Conservation (phyloP, 208 protist genomes). For the Acanthamoeba rhysodes region DNA sequence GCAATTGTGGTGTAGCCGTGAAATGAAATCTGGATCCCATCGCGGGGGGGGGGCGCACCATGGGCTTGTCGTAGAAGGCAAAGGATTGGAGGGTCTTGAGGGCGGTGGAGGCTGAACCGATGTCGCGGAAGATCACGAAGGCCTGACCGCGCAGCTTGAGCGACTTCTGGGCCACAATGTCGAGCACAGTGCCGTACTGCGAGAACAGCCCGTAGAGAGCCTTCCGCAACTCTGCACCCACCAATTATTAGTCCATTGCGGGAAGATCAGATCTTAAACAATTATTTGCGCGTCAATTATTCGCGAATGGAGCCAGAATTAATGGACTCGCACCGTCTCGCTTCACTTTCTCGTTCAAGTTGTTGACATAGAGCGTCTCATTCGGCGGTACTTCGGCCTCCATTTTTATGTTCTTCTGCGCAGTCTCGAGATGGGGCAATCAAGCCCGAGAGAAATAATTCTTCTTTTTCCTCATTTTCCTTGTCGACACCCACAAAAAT, state of each 20-base stretch:
- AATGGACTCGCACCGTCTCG: slow-evolving; percentile 84
- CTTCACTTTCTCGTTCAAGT: slow-evolving; percentile 92
- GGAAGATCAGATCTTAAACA: not conserved
- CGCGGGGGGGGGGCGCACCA: slow-evolving; percentile 69
- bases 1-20: not conserved
- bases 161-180: slow-evolving; percentile 91
- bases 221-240: slow-evolving; percentile 81
- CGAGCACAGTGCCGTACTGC: slow-evolving; percentile 91
- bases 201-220: slow-evolving; percentile 91
- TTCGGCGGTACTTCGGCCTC: slow-evolving; percentile 84
- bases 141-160: slow-evolving; percentile 92
- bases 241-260: not conserved
- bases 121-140: slow-evolving; percentile 92
- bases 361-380: slow-evolving; percentile 93
- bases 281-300: not conserved
- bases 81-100: slow-evolving; percentile 88
- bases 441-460: too few species aligned
- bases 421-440: too few species aligned
- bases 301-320: too few species aligned
- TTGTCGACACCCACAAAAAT: too few species aligned
- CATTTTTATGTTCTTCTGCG: not conserved
- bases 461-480: too few species aligned
- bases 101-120: slow-evolving; percentile 88
- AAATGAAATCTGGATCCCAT: not conserved
- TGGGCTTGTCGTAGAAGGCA: slow-evolving; percentile 90